Percentiles rank a stretch among this genome's conserved stretches.
phyloP scores from a whole-genome alignment of 345 rosid genomes.

The Acer negundo region DNA sequence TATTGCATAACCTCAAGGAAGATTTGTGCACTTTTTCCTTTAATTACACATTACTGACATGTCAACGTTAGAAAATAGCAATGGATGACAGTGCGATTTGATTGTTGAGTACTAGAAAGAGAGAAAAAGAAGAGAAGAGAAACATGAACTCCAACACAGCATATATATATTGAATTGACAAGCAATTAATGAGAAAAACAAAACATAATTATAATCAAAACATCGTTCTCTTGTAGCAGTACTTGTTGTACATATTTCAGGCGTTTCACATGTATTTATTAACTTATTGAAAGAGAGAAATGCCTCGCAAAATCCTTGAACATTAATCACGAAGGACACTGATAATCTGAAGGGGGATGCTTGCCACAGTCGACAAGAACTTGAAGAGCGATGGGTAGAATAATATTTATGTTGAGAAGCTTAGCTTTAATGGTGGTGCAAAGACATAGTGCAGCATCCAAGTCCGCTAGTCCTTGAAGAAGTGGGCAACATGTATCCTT shows the following conservation, averaged over 20 bases:
- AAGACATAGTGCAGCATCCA: conserved; percentile 91
- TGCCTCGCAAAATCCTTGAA: too few species aligned
- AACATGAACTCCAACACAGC: too few species aligned
- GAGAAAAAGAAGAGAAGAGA: too few species aligned
- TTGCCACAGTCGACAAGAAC: conserved; percentile 85
- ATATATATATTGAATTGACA: too few species aligned
- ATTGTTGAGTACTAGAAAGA: too few species aligned
- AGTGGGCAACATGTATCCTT: conserved; percentile 84
- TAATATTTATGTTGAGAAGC: conserved; percentile 70
- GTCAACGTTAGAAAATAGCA: too few species aligned
- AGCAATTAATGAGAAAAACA: not conserved
- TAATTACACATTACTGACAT: too few species aligned
- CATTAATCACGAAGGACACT: conserved; percentile 43
- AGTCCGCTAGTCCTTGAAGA: conserved; percentile 64
- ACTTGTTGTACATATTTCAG: not conserved
- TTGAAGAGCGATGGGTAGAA: conserved; percentile 80
- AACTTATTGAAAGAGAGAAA: not conserved
- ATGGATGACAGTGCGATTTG: too few species aligned
- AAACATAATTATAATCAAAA: not conserved
- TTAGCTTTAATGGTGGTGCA: conserved; percentile 81
- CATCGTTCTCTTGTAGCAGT: not conserved
- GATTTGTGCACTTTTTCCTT: too few species aligned
- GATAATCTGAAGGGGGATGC: conserved; percentile 68
- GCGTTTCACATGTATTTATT: not conserved
- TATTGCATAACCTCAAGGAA: too few species aligned